phyloP scores from a whole-genome alignment of 2,329 filamentous ascomycete species.

The Colletotrichum orbiculare region DNA sequence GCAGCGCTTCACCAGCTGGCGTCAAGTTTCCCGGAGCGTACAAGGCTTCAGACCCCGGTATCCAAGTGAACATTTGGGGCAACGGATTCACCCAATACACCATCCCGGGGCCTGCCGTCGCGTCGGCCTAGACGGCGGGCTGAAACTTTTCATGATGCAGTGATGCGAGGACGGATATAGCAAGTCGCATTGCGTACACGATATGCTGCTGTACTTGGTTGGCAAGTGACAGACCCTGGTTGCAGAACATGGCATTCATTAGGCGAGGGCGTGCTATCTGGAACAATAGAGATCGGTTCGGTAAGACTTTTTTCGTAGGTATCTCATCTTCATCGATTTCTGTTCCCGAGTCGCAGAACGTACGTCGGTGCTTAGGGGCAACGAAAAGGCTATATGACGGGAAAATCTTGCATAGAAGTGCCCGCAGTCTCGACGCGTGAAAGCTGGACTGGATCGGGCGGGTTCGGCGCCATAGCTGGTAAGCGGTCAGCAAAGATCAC shows the following conservation, averaged over 20 bases:
- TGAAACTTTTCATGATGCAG: background rate
- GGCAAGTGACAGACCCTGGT: background rate
- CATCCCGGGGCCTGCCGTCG: conserved; percentile 23
- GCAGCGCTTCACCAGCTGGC: conserved; percentile 38
- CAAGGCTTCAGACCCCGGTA: conserved; percentile 53
- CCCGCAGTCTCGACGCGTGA: background rate
- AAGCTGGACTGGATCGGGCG: conserved; percentile 9
- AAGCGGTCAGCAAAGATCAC: conserved; percentile 19
- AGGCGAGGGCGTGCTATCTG: background rate
- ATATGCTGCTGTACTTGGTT: background rate
- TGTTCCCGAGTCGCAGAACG: background rate
- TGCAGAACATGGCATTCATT: background rate
- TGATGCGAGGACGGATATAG: background rate
- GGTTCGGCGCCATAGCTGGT: background rate
- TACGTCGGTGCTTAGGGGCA: conserved; percentile 10
- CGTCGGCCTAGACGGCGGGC: background rate
- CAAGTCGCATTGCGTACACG: background rate
- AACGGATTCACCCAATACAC: conserved; percentile 35
- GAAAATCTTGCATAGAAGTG: conserved; percentile 12
- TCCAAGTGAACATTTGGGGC: conserved; percentile 56
- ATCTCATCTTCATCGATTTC: background rate
- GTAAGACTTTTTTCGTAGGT: background rate
- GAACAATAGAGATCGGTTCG: conserved; percentile 4
- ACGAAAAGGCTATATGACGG: conserved; percentile 15
- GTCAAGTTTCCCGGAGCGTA: conserved; percentile 33